These are phyloP conservation scores for Pichia sp. DNA, from an alignment of 1,139 yeast genomes.

Conservation along the genomic window DNA sequence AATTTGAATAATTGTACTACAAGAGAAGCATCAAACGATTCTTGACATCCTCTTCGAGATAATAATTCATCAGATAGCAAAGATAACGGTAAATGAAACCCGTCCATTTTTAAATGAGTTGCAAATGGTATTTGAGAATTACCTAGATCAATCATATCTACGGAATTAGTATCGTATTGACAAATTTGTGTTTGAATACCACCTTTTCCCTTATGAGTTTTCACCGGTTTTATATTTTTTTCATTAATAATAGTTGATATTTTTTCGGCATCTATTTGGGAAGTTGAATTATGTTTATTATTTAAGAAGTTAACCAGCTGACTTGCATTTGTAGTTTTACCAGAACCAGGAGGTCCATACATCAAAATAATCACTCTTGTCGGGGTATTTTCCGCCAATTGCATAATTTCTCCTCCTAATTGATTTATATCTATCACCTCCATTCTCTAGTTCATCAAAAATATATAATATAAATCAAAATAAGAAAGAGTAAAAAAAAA, in stretches of 20 bases:
- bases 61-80: constrained; percentile 54
- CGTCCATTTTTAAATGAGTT: constrained; percentile 63
- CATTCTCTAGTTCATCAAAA: neutral
- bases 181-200: constrained; percentile 9
- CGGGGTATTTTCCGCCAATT: neutral
- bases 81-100: constrained; percentile 66
- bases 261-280: neutral
- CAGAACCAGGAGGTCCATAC: constrained; percentile 80
- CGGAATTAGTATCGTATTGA: constrained; percentile 2
- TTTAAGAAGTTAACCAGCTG: constrained; percentile 39
- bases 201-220: neutral
- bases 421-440: neutral
- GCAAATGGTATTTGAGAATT: constrained; percentile 16
- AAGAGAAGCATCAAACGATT: constrained; percentile 64
- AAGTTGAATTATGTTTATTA: constrained; percentile 4
- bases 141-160: neutral
- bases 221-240: neutral
- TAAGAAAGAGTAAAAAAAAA: too few relatives aligned
- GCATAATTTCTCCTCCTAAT: neutral
- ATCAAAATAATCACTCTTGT: constrained; percentile 42
- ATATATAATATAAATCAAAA: too few relatives aligned
- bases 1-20: constrained; percentile 34
- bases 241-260: neutral
- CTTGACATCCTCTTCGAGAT: constrained; percentile 74
- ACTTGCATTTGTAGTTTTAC: constrained; percentile 64